phyloP scores from a whole-genome alignment of 495 filamentous ascomycete genomes.

The Xylona heveae region DNA sequence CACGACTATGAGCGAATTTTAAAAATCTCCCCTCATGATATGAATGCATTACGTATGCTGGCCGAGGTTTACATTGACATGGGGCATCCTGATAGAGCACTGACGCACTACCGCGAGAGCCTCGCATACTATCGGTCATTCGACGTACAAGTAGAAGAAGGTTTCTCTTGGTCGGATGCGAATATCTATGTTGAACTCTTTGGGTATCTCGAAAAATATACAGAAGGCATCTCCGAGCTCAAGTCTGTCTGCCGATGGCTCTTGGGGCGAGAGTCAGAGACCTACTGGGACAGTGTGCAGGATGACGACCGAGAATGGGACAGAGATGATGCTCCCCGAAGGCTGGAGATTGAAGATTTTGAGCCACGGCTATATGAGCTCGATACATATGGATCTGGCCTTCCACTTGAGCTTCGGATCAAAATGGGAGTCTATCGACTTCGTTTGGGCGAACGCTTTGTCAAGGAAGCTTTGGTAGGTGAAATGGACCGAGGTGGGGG shows the following conservation, averaged over 20 bases:
- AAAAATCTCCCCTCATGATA: conserved; percentile 33
- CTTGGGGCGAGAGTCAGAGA: conserved; percentile 49
- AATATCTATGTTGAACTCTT: conserved; percentile 72
- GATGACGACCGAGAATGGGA: conserved; percentile 92
- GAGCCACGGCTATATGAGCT: conserved; percentile 27
- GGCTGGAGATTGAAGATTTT: conserved; percentile 33
- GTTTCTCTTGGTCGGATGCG: conserved; percentile 63
- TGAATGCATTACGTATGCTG: conserved; percentile 36
- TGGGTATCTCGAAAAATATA: conserved; percentile 33
- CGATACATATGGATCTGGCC: conserved; percentile 45
- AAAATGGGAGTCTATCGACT: conserved; percentile 70
- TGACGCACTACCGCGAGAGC: conserved; percentile 35
- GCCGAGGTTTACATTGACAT: conserved; percentile 43
- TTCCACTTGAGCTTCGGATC: conserved; percentile 65
- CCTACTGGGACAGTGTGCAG: conserved; percentile 54
- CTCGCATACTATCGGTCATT: conserved; percentile 29
- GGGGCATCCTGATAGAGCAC: conserved; percentile 31
- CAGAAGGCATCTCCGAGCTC: conserved; percentile 40
- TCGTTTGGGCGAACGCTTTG: conserved; percentile 32
- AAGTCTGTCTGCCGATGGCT: conserved; percentile 63
- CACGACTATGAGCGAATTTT: conserved; percentile 41
- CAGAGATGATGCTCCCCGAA: conserved; percentile 41
- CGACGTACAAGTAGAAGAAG: conserved; percentile 20
- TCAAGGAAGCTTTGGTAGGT: conserved; percentile 59
- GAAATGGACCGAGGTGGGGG: not conserved